Evolutionary conservation across 2,329 filamentous ascomycete genomes (phyloP), one percentile per base, ranked within the genome.

Genomic region (Leptographium wingfieldii): DNA sequence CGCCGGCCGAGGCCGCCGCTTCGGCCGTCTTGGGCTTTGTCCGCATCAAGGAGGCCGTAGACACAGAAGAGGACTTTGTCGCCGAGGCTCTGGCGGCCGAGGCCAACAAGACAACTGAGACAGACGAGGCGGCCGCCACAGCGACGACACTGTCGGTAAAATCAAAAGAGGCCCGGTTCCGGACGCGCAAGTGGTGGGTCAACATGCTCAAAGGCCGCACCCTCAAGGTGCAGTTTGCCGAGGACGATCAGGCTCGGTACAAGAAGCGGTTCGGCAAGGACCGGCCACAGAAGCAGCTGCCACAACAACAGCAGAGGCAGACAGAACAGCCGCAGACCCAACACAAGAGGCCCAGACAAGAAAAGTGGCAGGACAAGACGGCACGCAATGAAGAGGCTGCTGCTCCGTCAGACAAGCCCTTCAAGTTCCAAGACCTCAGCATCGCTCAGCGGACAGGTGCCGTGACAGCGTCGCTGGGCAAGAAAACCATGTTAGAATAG

Each of bases 211-310:
- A 87, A 57, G 91, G 92, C 33, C 83, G 94, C 35, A 80, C 85
- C 64, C 78, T 99, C 65, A 89, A 92, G 70, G 85, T 94, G 71
- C 92, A 99, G 72, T 91, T 92, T 68, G 94, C 94, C 25, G 94
- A 99, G 74, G 94, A 97, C 72, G 84, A 92, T 61, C 85, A 90
- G 66, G 83, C 84, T 40, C 79, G 94, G 61, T 99, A 99, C 73
- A 92, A 92, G 77, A 99, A 97, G 79, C 84, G 94, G 1, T 97
- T 88, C 69, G 88, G 90, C 64, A 92, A 92, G 72, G 86, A 86
- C 49, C 80, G 56, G 78, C 79, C 75, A 25, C 75, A 73, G 63
- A 72, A 71, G 65, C 63, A 58, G 46, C 9, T 19, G 25, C 10
- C 19, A 25, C 75, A 73, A 63, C 72, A 71, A 65, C 63, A 58